phyloP scores from a whole-genome alignment of 169 alveolate genomes.

The Babesia ovis region DNA sequence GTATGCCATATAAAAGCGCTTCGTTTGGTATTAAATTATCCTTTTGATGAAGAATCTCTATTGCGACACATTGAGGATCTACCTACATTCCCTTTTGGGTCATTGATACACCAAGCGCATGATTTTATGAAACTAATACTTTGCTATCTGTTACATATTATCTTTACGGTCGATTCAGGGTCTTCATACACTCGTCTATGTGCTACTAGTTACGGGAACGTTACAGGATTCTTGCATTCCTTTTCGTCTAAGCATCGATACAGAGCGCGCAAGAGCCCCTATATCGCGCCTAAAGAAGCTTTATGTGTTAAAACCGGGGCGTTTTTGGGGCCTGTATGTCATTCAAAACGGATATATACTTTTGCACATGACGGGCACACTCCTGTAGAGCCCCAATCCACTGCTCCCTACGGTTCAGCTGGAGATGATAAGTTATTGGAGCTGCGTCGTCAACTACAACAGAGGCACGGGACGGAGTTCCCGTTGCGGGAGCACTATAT shows the following conservation, averaged over 20 bases:
- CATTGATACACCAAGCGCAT: background rate
- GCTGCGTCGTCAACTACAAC: slow-evolving; percentile 31
- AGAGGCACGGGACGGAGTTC: slow-evolving; percentile 34
- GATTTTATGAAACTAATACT: background rate
- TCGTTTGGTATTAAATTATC: background rate
- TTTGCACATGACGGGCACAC: slow-evolving; percentile 2
- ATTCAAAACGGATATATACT: background rate
- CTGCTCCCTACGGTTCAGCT: background rate
- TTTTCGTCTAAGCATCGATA: background rate
- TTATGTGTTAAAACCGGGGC: background rate
- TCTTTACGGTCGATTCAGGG: background rate
- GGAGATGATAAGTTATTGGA: slow-evolving; percentile 21
- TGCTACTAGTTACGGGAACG: background rate
- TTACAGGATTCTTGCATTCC: background rate
- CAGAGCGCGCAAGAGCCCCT: background rate
- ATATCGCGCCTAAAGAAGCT: no score
- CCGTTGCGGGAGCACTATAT: slow-evolving; percentile 74
- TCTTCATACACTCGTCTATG: background rate
- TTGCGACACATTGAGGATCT: background rate
- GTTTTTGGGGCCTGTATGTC: no score
- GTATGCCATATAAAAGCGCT: background rate
- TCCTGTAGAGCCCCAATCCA: background rate
- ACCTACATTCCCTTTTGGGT: background rate
- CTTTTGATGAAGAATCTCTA: background rate
- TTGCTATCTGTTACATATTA: background rate